phyloP scores from a whole-genome alignment of 257 asterid species.

The Rhazya stricta region DNA sequence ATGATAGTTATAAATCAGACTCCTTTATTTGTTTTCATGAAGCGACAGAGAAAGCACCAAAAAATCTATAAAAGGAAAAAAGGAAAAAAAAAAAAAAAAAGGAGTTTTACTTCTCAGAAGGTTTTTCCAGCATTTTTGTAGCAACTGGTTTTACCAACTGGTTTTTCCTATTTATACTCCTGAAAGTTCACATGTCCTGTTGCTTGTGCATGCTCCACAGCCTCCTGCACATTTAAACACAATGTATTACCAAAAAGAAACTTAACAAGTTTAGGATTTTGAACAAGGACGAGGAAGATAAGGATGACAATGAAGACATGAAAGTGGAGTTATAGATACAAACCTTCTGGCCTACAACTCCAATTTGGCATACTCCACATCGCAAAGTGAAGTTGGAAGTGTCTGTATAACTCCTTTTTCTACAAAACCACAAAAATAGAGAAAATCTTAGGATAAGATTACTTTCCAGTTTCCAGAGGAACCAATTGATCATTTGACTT shows the following conservation, averaged over 20 bases:
- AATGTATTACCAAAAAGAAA: conserved; percentile 1
- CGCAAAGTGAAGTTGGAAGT: conserved; percentile 90
- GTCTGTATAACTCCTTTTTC: conserved; percentile 90
- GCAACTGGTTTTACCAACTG: too few species aligned
- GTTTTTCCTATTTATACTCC: conserved; percentile 51
- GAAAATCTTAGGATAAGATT: not conserved
- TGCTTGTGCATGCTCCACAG: conserved; percentile 82
- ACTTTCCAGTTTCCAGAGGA: not conserved
- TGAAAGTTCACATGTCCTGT: conserved; percentile 97
- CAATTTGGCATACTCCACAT: conserved; percentile 92
- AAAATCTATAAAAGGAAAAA: too few species aligned
- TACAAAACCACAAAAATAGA: conserved; percentile 15
- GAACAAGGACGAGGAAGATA: not conserved
- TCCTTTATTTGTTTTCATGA: not conserved
- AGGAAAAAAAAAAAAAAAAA: not conserved
- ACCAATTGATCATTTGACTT: not conserved
- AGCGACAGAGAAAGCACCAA: not conserved
- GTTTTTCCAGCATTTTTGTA: not conserved
- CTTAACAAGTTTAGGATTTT: not conserved
- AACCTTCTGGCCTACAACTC: conserved; percentile 90
- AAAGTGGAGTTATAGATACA: too few species aligned
- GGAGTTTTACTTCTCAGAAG: not conserved
- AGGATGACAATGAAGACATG: too few species aligned
- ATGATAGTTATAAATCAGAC: not conserved
- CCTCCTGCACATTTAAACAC: conserved; percentile 51